phyloP scores from a whole-genome alignment of 139 green algal species.

The Edaphochlamys debaryana region DNA sequence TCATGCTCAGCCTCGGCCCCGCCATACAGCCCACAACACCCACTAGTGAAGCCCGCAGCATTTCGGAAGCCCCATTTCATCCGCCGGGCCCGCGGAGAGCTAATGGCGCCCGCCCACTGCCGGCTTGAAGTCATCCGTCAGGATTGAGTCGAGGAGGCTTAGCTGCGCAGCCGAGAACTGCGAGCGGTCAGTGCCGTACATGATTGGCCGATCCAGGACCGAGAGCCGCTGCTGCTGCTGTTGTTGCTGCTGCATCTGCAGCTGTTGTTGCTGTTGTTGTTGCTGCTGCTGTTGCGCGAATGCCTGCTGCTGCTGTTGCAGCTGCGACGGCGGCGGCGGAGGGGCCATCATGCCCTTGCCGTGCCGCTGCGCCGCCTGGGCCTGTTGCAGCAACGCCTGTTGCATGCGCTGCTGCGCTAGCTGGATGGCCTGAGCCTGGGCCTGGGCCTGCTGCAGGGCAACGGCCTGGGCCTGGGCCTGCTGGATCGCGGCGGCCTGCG shows the following conservation, averaged over 20 bases:
- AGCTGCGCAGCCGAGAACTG: conserved; percentile 13
- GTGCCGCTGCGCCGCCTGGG: background rate
- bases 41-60: too few relatives aligned
- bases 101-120: background rate
- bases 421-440: background rate
- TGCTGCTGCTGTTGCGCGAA: background rate
- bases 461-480: background rate
- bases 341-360: background rate
- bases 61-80: too few relatives aligned
- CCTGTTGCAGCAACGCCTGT: background rate
- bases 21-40: too few relatives aligned
- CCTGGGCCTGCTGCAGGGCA: background rate
- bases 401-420: background rate
- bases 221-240: conserved; percentile 11
- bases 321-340: too few relatives aligned
- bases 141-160: conserved; percentile 31
- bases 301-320: background rate
- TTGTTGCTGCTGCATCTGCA: background rate
- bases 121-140: conserved; percentile 9
- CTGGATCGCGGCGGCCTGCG: background rate
- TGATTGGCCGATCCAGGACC: conserved; percentile 37
- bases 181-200: conserved; percentile 36
- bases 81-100: too few relatives aligned
- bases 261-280: background rate
- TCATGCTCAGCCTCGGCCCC: too few relatives aligned